Evolutionary conservation across 495 filamentous ascomycete species (phyloP), one percentile per base, ranked within the genome.

Genomic region (Aspergillus cavernicola): DNA sequence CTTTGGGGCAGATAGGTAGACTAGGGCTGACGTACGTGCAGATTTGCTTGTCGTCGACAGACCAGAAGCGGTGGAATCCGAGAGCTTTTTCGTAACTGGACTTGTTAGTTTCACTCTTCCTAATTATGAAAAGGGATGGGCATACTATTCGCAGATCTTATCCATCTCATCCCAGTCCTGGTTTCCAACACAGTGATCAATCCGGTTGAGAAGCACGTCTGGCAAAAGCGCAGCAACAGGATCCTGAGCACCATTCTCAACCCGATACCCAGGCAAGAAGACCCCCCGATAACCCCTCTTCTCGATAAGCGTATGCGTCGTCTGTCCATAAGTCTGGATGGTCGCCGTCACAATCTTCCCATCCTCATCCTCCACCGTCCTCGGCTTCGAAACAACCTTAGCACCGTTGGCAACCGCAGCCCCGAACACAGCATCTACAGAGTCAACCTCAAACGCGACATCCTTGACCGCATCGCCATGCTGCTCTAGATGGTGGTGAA

Each of bases 31-130:
- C 72, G 56, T 65, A 77, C 63, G 90, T 95, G 77, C 81, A 88
- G 64, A 96, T 88, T 56, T 90, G 78, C 53, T 76, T 85, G 70
- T 96, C 91, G 66, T 96, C 91, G 28, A 95, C 90, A 31, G 81
- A 86, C 90, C 92, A 96, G 81, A 97, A 96, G 36, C 90, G 86
- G 70, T 93, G 89, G 81, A 96, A 96, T 32, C 85, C 84, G n/a
- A 96, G 85, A 44, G 82, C 85, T 44, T 83, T 80, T 69, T 96
- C 90, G 72, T 97, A 97, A 69, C 80, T 82, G 19, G n/a, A n/a
- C n/a, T n/a, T n/a, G n/a, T n/a, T n/a, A n/a, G n/a, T n/a, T n/a
- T n/a, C n/a, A n/a, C n/a, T n/a, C n/a, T n/a, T n/a, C n/a, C n/a
- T n/a, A n/a, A n/a, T n/a, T n/a, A n/a, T n/a, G 13, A 18, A 44